Conservation (phyloP, 2,329 filamentous ascomycete genomes). For the Periconia sp. region DNA sequence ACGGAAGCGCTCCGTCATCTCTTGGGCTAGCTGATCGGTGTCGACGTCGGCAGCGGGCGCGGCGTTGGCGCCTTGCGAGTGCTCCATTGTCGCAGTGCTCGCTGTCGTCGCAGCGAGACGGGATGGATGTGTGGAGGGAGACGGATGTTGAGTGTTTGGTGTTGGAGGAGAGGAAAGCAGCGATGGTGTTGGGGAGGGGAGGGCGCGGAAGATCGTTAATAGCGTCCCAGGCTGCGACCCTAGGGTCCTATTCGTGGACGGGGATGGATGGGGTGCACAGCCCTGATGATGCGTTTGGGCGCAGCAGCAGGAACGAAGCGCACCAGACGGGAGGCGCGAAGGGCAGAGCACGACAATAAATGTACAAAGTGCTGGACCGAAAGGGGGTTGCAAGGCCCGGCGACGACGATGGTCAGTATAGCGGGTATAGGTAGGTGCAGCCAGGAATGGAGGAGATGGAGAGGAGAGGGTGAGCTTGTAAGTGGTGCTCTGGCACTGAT, state of each 20-base stretch:
- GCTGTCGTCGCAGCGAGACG: conserved; percentile 17
- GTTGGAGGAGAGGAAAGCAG: conserved; percentile 8
- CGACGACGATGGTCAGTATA: not conserved
- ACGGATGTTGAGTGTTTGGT: conserved; percentile 10
- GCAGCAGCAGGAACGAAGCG: conserved; percentile 6
- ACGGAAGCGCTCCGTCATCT: conserved; percentile 82
- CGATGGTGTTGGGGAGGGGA: not conserved
- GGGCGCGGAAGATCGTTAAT: not conserved
- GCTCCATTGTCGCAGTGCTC: conserved; percentile 35
- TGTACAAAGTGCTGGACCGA: not conserved
- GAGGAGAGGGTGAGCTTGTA: not conserved
- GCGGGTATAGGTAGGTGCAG: too few species aligned
- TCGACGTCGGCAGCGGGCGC: conserved; percentile 25
- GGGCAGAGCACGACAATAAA: not conserved
- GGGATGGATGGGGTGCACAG: conserved; percentile 13
- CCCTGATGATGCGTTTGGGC: conserved; percentile 14
- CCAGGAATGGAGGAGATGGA: not conserved
- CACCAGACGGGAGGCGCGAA: not conserved
- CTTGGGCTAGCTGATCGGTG: conserved; percentile 59
- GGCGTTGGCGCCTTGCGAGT: conserved; percentile 33
- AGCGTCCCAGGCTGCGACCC: conserved; percentile 11
- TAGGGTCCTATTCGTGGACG: not conserved
- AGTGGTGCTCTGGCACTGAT: not conserved
- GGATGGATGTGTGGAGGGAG: conserved; percentile 3
- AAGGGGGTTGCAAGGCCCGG: not conserved